Base-by-base conservation (phyloP, 306 rosid genomes). In the Begonia peltatifolia region DNA sequence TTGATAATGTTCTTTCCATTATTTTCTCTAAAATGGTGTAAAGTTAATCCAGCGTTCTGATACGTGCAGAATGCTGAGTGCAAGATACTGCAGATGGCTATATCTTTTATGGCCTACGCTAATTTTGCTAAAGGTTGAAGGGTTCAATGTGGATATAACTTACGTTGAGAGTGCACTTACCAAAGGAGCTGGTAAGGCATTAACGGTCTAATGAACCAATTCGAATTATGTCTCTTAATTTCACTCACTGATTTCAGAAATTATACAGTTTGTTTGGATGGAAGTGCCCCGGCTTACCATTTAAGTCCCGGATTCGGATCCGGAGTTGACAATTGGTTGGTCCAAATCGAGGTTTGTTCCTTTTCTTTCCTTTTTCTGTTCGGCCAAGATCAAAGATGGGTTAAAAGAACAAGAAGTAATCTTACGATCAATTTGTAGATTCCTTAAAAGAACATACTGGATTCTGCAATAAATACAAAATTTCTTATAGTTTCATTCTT, bases 221-320 rank as follows among this genome's bases (percentile, higher is more conserved):
- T 22, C 55, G 1, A 38, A 20, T 36, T 5, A 30, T 30, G 1
- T 30, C 38, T 30, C 38, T 30, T 57, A 23, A 61, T 53, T 62
- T 66, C n/a, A 9, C 51, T 42, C 13, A 22, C 38, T 59, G 13
- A 44, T 54, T 42, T 50, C 50, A 46, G 63, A 38, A 58, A 53
- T 57, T 62, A 14, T 59, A 67, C 85, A 90, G 95, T 90, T 69
- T 90, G 97, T 72, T 77, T 90, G 81, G 97, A 90, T 61, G 97
- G 97, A 44, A 85, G 87, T 58, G 84, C 95, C 13, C 85, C 97
- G 48, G 97, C 97, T 71, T 90, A 90, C 65, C 97, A 90, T 70
- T 69, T 71, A 56, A 78, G 76, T 36, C 70, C 56, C 53, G 97
- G 97, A 52, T 63, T 51, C 67, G 95, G 95, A 56, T 38, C 83